Conservation (phyloP, 345 rosid genomes). For the Eutrema heterophyllum region DNA sequence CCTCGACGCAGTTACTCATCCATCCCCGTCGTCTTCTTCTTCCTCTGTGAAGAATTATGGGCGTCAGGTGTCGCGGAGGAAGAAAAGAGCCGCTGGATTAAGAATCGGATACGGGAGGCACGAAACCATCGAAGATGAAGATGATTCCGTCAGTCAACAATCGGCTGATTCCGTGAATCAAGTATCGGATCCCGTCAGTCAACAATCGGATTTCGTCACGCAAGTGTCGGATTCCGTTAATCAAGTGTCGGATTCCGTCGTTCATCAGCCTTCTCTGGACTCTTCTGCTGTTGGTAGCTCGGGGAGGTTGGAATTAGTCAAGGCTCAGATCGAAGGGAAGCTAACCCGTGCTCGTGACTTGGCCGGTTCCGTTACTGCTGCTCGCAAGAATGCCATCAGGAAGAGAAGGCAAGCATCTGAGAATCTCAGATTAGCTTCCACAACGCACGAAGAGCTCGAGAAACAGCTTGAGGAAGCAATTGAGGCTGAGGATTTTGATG, state of each 20-base stretch:
- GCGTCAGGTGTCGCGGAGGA: constrained; percentile 66
- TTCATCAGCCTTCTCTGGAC: constrained; percentile 1
- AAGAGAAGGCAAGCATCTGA: constrained; percentile 64
- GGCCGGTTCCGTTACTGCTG: constrained; percentile 49
- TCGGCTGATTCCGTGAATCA: constrained; percentile 21
- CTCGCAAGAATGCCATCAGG: constrained; percentile 56
- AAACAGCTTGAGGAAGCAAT: constrained; percentile 70
- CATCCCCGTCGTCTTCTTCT: constrained; percentile 1
- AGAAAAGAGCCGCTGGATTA: constrained; percentile 62
- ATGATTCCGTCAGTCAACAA: constrained; percentile 22
- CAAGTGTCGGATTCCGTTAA: constrained; percentile 16
- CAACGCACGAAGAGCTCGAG: constrained; percentile 49
- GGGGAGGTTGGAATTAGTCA: constrained; percentile 34
- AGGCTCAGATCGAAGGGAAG: constrained; percentile 46
- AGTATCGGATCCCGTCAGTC: neutral
- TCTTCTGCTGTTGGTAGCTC: constrained; percentile 10
- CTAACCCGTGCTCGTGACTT: constrained; percentile 44
- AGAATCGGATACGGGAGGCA: constrained; percentile 74
- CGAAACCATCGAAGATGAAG: constrained; percentile 31
- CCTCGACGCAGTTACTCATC: constrained; percentile 5
- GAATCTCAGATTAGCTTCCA: constrained; percentile 48
- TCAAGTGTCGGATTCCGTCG: constrained; percentile 13
- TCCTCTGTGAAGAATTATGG: constrained; percentile 10
- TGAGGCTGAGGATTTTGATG: constrained; percentile 83
- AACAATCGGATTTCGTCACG: constrained; percentile 13